A percentile compares a stretch with the other conserved stretches of the same genome.
phyloP scores from a whole-genome alignment of 768 basidiomycete genomes.

The Rhizopogon sp. region DNA sequence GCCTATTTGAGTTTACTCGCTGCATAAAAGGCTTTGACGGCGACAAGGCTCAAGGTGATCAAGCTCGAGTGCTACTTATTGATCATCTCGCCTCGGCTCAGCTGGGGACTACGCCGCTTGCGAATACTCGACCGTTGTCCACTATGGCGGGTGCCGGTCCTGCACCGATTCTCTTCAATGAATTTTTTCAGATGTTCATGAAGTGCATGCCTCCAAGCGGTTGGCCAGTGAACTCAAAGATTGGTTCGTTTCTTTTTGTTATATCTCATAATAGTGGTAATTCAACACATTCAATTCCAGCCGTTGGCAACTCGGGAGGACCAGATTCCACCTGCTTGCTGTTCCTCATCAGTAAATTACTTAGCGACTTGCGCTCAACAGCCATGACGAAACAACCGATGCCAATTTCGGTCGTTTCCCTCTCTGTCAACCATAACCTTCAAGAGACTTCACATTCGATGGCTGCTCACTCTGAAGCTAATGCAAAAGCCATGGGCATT shows the following conservation, averaged over 20 bases:
- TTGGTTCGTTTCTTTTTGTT: conserved; percentile 32
- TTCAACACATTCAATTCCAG: conserved; percentile 27
- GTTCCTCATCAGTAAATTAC: conserved; percentile 52
- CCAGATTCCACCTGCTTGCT: conserved; percentile 79
- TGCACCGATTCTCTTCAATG: conserved; percentile 36
- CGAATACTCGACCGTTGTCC: neutral
- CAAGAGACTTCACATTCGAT: conserved; percentile 53
- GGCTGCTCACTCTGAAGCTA: conserved; percentile 42
- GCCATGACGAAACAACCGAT: conserved; percentile 10
- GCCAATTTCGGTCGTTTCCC: conserved; percentile 38
- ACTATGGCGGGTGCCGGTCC: neutral
- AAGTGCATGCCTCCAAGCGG: conserved; percentile 44
- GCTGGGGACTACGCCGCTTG: neutral
- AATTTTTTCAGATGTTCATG: conserved; percentile 45
- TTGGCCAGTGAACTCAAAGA: conserved; percentile 34
- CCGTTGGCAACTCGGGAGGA: conserved; percentile 76
- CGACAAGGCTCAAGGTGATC: too few relatives aligned
- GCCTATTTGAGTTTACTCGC: too few relatives aligned
- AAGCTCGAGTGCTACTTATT: too few relatives aligned
- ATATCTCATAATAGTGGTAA: neutral
- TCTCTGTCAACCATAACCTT: conserved; percentile 68
- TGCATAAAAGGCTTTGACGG: too few relatives aligned
- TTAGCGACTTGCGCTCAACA: conserved; percentile 17
- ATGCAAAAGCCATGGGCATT: conserved; percentile 40
- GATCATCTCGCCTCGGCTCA: too few relatives aligned